Base-by-base conservation (phyloP, 2,329 filamentous ascomycete species). In the Pyrenophora seminiperda region DNA sequence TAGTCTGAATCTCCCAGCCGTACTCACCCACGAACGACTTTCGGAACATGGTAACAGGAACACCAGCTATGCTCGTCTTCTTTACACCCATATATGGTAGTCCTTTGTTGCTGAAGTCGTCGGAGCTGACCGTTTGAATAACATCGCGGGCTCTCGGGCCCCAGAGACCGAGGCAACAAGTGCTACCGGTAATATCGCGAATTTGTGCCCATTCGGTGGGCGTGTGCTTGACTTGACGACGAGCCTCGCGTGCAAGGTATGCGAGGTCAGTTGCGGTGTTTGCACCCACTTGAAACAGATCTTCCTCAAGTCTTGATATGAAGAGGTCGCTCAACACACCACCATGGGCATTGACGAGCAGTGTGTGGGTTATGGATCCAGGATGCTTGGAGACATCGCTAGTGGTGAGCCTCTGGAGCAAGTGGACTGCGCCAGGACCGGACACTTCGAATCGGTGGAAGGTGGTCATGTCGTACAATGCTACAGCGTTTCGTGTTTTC, bases 1-100 rank as follows among this genome's bases (percentile, higher is more conserved):
- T 83, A 1, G 83, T 77, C 51, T 84, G 82, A 15, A 87, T 77
- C 62, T 87, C 84, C 82, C 83, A 87, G 1, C 84, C 84, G 0
- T 76, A 70, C 57, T 87, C 84, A 5, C 84, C 84, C 3, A 87
- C 81, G 41, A 81, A 83, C 0, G 83, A 86, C 30, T 84, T 75
- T 2, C 81, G 76, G 59, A 84, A 77, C 0, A 76, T 76, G 0
- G 75, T 80, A 2, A 84, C 81, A 0, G 84, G 83, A 11, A 87
- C 77, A 0, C 83, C 81, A 6, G 73, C 75, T 40, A 87, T 75
- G 47, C 66, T 75, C 0, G 76, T 75, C 14, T 70, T 72, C 69
- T 81, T 83, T 37, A 77, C 75, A 1, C 74, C 72, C 53, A 82
- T 78, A 46, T 82, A 80, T 0, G 78, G 77, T 0, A 86, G 70